Conservation (phyloP, 2,329 filamentous ascomycete species). For the Verticillium tricorpus region DNA sequence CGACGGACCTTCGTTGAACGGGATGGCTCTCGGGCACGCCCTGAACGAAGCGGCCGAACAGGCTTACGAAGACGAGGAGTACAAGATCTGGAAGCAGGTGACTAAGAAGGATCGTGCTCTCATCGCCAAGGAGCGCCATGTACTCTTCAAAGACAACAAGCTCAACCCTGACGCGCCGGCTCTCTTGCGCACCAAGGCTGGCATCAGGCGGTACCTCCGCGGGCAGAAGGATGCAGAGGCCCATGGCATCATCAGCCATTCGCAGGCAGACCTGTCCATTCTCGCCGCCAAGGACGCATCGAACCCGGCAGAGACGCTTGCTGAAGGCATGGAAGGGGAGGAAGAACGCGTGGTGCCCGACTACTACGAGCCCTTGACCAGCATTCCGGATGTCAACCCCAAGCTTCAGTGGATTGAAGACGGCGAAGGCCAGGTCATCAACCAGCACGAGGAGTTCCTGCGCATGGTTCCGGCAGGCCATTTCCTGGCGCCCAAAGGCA, state of each 20-base stretch:
- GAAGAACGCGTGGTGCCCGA: constrained; percentile 83
- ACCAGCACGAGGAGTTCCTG: constrained; percentile 81
- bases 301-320: constrained; percentile 68
- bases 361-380: constrained; percentile 86
- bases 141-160: constrained; percentile 79
- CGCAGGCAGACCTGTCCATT: constrained; percentile 37
- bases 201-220: constrained; percentile 84
- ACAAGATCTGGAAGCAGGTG: constrained; percentile 97
- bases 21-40: constrained; percentile 57
- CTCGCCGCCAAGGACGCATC: constrained; percentile 42
- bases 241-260: constrained; percentile 33
- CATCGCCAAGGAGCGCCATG: constrained; percentile 78
- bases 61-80: constrained; percentile 85
- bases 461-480: constrained; percentile 68
- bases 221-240: constrained; percentile 67
- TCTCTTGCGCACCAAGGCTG: constrained; percentile 75
- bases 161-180: constrained; percentile 86
- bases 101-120: constrained; percentile 93
- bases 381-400: constrained; percentile 77
- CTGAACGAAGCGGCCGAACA: constrained; percentile 68
- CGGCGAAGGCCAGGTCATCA: constrained; percentile 80
- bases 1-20: constrained; percentile 69
- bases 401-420: constrained; percentile 87
- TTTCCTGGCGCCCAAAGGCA: constrained; percentile 72
- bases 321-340: constrained; percentile 91